Conservation (phyloP, 306 rosid species). For the Leucaena leucocephala region DNA sequence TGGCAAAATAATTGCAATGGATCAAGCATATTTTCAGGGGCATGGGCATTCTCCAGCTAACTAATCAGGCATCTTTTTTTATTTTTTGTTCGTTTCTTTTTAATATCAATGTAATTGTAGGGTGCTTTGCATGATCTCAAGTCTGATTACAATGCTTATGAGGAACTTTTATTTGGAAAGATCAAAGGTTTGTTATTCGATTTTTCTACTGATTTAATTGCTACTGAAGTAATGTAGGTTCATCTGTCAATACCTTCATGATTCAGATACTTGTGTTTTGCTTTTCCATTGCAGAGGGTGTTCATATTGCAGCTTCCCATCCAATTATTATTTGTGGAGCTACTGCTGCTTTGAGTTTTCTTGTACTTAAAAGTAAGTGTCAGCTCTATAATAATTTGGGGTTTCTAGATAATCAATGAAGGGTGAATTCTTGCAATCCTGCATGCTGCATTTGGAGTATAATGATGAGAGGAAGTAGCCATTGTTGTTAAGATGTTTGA, state of each 20-base stretch:
- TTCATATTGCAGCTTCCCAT: slow-evolving; percentile 69
- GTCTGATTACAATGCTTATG: slow-evolving; percentile 65
- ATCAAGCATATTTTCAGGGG: background rate
- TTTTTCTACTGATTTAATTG: slow-evolving; percentile 3
- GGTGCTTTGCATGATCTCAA: slow-evolving; percentile 59
- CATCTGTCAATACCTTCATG: slow-evolving; percentile 15
- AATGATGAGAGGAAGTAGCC: background rate
- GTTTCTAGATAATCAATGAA: background rate
- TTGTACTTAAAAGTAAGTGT: slow-evolving; percentile 66
- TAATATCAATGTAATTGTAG: slow-evolving; percentile 46
- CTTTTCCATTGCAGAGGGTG: slow-evolving; percentile 62
- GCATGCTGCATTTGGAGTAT: slow-evolving; percentile 5
- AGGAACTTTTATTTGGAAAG: slow-evolving; percentile 62
- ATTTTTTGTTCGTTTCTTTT: background rate
- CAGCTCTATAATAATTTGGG: background rate
- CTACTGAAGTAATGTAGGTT: background rate
- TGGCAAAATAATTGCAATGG: background rate
- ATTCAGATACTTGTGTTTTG: slow-evolving; percentile 21
- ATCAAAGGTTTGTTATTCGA: slow-evolving; percentile 66
- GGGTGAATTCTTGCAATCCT: slow-evolving; percentile 16
- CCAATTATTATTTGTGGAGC: slow-evolving; percentile 71
- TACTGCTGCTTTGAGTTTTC: slow-evolving; percentile 62
- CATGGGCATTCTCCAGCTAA: background rate
- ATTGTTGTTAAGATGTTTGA: background rate
- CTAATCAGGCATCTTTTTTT: slow-evolving; percentile 12